A percentile compares a stretch with the other conserved stretches of the same genome.
phyloP scores from a whole-genome alignment of 208 protist species.

The Trypanosoma cruzi region DNA sequence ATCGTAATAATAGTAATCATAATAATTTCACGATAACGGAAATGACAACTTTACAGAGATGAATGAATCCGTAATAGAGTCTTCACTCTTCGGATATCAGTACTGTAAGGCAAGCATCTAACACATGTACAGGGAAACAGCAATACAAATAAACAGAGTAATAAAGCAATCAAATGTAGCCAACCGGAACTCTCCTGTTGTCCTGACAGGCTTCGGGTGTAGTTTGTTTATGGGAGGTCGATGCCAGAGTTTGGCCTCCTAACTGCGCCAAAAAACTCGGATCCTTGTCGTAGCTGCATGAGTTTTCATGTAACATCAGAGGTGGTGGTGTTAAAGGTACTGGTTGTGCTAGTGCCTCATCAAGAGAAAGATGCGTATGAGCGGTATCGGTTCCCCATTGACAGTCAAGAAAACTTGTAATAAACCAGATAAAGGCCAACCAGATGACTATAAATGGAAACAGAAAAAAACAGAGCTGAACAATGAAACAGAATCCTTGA shows the following conservation, averaged over 20 bases:
- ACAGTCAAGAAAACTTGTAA: constrained; percentile 44
- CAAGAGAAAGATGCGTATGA: not conserved
- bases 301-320: constrained; percentile 23
- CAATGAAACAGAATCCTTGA: constrained; percentile 44
- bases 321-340: constrained; percentile 16
- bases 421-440: constrained; percentile 47
- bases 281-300: not conserved
- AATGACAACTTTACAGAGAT: not conserved
- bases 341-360: not conserved
- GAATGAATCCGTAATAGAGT: not conserved
- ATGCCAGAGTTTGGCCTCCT: not conserved
- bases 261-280: constrained; percentile 17
- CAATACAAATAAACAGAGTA: not conserved
- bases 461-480: constrained; percentile 52
- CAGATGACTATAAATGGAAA: constrained; percentile 41
- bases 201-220: not conserved
- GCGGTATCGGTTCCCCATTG: constrained; percentile 28
- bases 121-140: not conserved
- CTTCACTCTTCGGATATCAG: not conserved
- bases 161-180: constrained; percentile 9
- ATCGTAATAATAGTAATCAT: constrained; percentile 4
- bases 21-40: not conserved
- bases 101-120: not conserved
- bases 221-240: not conserved
- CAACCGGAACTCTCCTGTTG: not conserved